Conservation (phyloP, 768 basidiomycete species). For the Naganishia kalamii region DNA sequence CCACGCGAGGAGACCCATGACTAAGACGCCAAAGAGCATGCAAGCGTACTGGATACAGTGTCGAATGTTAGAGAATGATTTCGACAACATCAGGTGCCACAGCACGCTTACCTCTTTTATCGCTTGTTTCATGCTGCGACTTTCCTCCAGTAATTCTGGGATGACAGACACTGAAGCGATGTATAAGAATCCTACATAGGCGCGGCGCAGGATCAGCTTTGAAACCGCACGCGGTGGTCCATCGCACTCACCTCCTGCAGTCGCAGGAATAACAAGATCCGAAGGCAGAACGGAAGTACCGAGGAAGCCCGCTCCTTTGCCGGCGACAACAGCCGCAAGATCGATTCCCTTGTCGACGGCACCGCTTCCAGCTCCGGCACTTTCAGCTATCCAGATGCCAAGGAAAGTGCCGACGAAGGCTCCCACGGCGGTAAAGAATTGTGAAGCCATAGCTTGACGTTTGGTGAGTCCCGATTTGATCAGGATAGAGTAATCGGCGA, state of each 20-base stretch:
- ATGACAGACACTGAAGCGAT: conserved; percentile 88
- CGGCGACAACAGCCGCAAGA: conserved; percentile 70
- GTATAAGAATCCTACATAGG: conserved; percentile 67
- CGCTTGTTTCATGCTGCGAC: conserved; percentile 80
- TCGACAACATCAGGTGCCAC: background rate
- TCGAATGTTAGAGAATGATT: background rate
- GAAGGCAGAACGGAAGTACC: conserved; percentile 73
- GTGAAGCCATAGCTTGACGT: conserved; percentile 83
- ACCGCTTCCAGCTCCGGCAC: conserved; percentile 31
- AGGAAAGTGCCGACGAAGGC: conserved; percentile 66
- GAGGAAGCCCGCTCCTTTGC: conserved; percentile 67
- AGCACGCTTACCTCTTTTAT: conserved; percentile 66
- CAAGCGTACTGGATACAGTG: conserved; percentile 64
- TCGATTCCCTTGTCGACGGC: conserved; percentile 46
- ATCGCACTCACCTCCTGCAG: conserved; percentile 41
- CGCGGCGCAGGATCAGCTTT: conserved; percentile 19
- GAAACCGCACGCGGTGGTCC: background rate
- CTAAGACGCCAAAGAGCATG: conserved; percentile 81
- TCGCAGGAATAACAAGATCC: conserved; percentile 63
- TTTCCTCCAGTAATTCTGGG: conserved; percentile 79
- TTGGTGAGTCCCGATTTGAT: conserved; percentile 81
- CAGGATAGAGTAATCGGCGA: conserved; percentile 92
- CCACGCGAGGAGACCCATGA: conserved; percentile 58
- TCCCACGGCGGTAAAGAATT: conserved; percentile 83
- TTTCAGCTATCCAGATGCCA: conserved; percentile 40